These are phyloP conservation scores for Sugiyamaella smithiae DNA, from an alignment of 805 yeast species.

Conservation along the genomic window DNA sequence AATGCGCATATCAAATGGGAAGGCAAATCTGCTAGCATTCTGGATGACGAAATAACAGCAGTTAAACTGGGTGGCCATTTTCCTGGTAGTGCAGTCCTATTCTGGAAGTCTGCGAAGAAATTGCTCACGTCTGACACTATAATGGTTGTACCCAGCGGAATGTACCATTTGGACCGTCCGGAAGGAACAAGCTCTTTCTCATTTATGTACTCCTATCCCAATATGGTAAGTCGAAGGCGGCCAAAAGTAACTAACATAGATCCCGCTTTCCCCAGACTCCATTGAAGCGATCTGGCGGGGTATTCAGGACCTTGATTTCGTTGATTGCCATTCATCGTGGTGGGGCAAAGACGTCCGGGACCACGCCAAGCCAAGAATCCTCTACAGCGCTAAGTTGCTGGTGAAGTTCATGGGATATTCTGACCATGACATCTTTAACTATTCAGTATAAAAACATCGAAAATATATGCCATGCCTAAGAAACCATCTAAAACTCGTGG, in stretches of 20 bases:
- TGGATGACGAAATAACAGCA: neutral
- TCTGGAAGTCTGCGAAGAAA: slow-evolving; percentile 14
- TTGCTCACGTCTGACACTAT: slow-evolving; percentile 24
- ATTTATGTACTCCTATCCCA: slow-evolving; percentile 25
- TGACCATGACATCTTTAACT: neutral
- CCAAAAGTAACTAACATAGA: neutral
- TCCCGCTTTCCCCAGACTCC: slow-evolving; percentile 22
- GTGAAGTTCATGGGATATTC: slow-evolving; percentile 19
- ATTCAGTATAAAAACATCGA: neutral
- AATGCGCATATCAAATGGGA: neutral
- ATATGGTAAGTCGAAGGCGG: slow-evolving; percentile 12
- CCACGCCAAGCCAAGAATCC: slow-evolving; percentile 12
- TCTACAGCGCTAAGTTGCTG: slow-evolving; percentile 20
- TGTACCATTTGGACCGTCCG: slow-evolving; percentile 6
- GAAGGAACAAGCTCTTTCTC: slow-evolving; percentile 22
- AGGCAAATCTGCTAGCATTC: neutral
- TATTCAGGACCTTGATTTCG: slow-evolving; percentile 13
- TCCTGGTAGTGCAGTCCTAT: slow-evolving; percentile 22
- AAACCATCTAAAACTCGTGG: too few species aligned
- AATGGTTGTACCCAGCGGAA: slow-evolving; percentile 15
- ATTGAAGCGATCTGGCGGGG: slow-evolving; percentile 21
- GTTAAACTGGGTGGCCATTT: slow-evolving; percentile 15
- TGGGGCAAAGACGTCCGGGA: slow-evolving; percentile 17
- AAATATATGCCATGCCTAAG: neutral
- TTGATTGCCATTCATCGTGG: slow-evolving; percentile 18